phyloP scores from a whole-genome alignment of 208 protist genomes.

The Trypanosoma melophagium region DNA sequence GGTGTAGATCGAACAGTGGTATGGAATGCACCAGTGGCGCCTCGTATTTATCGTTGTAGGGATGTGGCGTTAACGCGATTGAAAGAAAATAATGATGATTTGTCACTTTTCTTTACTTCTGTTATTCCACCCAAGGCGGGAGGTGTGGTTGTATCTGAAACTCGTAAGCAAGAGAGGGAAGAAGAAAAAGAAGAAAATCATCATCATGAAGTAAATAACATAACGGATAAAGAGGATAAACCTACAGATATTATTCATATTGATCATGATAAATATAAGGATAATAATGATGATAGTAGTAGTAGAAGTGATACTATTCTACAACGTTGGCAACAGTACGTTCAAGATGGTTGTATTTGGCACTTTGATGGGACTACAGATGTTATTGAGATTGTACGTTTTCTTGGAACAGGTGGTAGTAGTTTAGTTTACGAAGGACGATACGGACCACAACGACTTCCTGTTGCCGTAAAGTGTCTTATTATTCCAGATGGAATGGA shows the following conservation, averaged over 20 bases:
- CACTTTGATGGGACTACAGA: constrained; percentile 59
- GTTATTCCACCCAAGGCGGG: too few relatives aligned
- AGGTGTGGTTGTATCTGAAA: too few relatives aligned
- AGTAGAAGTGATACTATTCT: constrained; percentile 28
- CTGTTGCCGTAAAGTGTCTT: constrained; percentile 86
- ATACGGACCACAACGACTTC: constrained; percentile 41
- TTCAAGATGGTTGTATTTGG: constrained; percentile 38
- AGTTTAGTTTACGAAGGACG: constrained; percentile 73
- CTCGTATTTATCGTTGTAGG: constrained; percentile 30
- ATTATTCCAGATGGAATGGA: constrained; percentile 61
- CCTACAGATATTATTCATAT: too few relatives aligned
- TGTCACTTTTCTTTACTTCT: constrained; percentile 39
- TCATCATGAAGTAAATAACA: not conserved
- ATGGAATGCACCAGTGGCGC: constrained; percentile 25
- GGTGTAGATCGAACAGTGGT: constrained; percentile 30
- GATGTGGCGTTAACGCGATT: constrained; percentile 26
- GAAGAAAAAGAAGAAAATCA: constrained; percentile 13
- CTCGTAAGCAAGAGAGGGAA: not conserved
- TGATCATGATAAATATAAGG: too few relatives aligned
- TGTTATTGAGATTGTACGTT: constrained; percentile 44
- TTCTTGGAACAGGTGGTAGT: constrained; percentile 75
- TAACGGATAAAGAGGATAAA: constrained; percentile 7
- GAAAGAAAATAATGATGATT: constrained; percentile 22
- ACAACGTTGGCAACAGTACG: constrained; percentile 62
- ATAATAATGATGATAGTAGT: not conserved